phyloP scores from a whole-genome alignment of 1,139 yeast genomes.

The Diutina catenulata region DNA sequence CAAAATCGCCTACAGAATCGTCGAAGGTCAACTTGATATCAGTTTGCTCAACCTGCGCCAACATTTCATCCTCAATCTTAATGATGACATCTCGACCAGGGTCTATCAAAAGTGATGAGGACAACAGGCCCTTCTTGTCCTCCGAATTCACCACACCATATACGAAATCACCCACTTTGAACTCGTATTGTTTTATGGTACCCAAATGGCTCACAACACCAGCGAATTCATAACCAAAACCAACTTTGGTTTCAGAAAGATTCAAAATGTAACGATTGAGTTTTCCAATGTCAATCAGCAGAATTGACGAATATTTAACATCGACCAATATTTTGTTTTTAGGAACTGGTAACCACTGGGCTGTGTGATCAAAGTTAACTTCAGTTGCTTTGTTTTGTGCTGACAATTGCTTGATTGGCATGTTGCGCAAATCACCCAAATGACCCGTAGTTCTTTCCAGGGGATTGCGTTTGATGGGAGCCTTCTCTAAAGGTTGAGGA shows the following conservation, averaged over 20 bases:
- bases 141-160: slow-evolving; percentile 25
- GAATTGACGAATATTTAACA: slow-evolving; percentile 25
- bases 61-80: slow-evolving; percentile 8
- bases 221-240: slow-evolving; percentile 31
- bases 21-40: slow-evolving; percentile 4
- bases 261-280: slow-evolving; percentile 25
- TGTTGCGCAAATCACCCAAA: slow-evolving; percentile 20
- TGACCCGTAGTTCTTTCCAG: slow-evolving; percentile 10
- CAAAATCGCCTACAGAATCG: not conserved
- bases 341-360: slow-evolving; percentile 24
- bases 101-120: slow-evolving; percentile 22
- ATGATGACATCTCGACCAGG: slow-evolving; percentile 24
- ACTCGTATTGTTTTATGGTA: slow-evolving; percentile 12
- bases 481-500: slow-evolving; percentile 14
- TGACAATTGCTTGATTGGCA: slow-evolving; percentile 26
- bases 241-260: slow-evolving; percentile 26
- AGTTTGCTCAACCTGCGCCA: slow-evolving; percentile 6
- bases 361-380: slow-evolving; percentile 30
- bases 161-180: slow-evolving; percentile 23
- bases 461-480: slow-evolving; percentile 7
- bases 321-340: slow-evolving; percentile 24
- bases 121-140: slow-evolving; percentile 26
- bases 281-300: slow-evolving; percentile 28
- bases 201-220: slow-evolving; percentile 27
- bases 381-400: slow-evolving; percentile 32